A percentile compares a stretch with the other conserved stretches of the same genome.
These are phyloP conservation scores for Clonostachys byssicola DNA, from an alignment of 2,329 filamentous ascomycete genomes.

Conservation along the genomic window DNA sequence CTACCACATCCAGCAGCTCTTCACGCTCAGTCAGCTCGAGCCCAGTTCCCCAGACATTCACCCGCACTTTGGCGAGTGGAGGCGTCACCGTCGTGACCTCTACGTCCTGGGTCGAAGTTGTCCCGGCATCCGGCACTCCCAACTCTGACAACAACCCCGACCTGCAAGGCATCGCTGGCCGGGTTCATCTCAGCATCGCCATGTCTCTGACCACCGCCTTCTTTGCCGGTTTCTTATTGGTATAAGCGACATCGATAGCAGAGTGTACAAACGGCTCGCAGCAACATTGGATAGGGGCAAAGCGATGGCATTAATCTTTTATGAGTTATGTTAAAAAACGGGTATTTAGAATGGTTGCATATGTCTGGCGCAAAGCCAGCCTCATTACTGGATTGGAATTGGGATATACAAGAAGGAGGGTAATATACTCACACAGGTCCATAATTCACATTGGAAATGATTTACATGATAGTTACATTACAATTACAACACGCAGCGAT, in stretches of 20 bases:
- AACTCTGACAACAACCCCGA: constrained; percentile 9
- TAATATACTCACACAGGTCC: too few relatives aligned
- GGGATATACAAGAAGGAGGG: too few relatives aligned
- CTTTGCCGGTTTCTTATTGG: background rate
- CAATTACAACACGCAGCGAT: too few relatives aligned
- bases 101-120: constrained; percentile 43
- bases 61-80: constrained; percentile 40
- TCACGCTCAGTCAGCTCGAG: constrained; percentile 26
- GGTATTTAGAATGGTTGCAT: too few relatives aligned
- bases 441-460: too few relatives aligned
- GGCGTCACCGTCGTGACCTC: constrained; percentile 38
- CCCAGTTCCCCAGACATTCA: constrained; percentile 31
- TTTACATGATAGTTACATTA: too few relatives aligned
- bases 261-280: too few relatives aligned
- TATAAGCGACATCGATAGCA: background rate
- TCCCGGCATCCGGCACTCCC: constrained; percentile 17
- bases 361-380: too few relatives aligned
- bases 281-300: too few relatives aligned
- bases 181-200: constrained; percentile 1
- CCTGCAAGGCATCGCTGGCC: constrained; percentile 1
- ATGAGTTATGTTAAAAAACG: too few relatives aligned
- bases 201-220: background rate
- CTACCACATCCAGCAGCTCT: constrained; percentile 10
- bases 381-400: too few relatives aligned
- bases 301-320: too few relatives aligned